Base-by-base conservation (phyloP, 345 rosid species). In the Salix exigua region DNA sequence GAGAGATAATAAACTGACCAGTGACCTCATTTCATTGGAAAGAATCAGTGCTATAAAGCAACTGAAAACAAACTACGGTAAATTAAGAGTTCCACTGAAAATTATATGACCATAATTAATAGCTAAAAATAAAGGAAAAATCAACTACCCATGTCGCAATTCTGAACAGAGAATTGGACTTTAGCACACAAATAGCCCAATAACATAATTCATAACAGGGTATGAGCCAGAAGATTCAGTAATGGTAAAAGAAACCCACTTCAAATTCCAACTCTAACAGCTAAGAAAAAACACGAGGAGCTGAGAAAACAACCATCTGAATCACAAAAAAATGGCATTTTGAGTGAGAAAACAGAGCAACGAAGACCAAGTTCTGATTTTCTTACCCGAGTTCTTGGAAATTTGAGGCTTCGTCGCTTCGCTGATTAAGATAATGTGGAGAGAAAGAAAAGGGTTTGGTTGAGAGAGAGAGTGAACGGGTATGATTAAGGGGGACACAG, bases 331-430 rank as follows among this genome's bases (percentile, higher is more conserved):
- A 53, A 42, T 35, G 31, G 65, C 50, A 65, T 9, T 14, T 21
- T 13, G 21, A 13, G 55, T 0, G 31, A 48, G 60, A 44, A 25
- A 62, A 42, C 50, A 73, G 51, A 66, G 33, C 18, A 33, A 16
- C 10, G n/a, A 64, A 26, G 73, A 37, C 26, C 66, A 30, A 23
- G 25, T 13, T 44, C 13, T 60, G 50, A 64, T 63, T 68, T 77
- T 58, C 4, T 73, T 68, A 79, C 85, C 82, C 73, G 42, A 12
- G 55, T 44, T 35, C 64, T 42, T 68, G 35, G 28, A 33, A 38
- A 78, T 69, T 51, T 12, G 67, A 25, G 44, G 35, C 10, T 25
- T 8, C 13, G 40, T 17, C 38, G 67, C 71, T 55, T 13, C 0
- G 12, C 10, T 0, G 17, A 18, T 19, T 40, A 61, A 31, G 75